Evolutionary conservation across 306 rosid species (phyloP), one percentile per base, ranked within the genome.

Genomic region (Quercus alba): DNA sequence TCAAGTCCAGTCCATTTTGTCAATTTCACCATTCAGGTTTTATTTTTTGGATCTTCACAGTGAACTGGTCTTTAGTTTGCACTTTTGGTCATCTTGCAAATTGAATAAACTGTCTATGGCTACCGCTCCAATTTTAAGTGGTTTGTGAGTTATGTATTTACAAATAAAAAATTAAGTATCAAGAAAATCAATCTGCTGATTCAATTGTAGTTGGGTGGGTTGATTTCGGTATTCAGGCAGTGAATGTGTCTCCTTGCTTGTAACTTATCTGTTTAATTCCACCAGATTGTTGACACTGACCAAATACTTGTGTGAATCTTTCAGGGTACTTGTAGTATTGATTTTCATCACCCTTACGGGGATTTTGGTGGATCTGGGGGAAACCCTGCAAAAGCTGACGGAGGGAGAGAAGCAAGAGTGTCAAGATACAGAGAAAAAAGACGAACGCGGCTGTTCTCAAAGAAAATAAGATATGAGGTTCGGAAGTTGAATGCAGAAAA

Each of bases 401-500:
- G 93, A 3, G 92, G 94, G 2, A 89, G 98, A 85, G 97, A 94
- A 66, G 98, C 98, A 3, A 89, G 97, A 72, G 97, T 94, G 64
- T 87, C 91, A 12, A 89, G 98, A 80, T 94, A 94, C 85, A 84
- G 97, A 81, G 98, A 94, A 59, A 94, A 94, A 88, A 83, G 98
- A 23, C 70, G 94, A 75, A 94, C 93, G 70, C 78, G 98, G 79
- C 78, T 92, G 89, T 94, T 94, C 77, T 94, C 98, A 0, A 94
- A 92, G 89, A 94, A 94, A 88, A 94, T 94, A 86, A 88, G 98
- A 85, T 94, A 94, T 84, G 97, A 94, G 84, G 98, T 94, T 76
- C 84, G 98, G 69, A 94, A 94, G 73, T 82, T 94, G 93, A 94
- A 94, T 78, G 98, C 98, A 0, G 98, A 94, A 89, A 94, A 91